These are phyloP conservation scores for Yarrowia keelungensis DNA, from an alignment of 805 yeast genomes.

Conservation along the genomic window DNA sequence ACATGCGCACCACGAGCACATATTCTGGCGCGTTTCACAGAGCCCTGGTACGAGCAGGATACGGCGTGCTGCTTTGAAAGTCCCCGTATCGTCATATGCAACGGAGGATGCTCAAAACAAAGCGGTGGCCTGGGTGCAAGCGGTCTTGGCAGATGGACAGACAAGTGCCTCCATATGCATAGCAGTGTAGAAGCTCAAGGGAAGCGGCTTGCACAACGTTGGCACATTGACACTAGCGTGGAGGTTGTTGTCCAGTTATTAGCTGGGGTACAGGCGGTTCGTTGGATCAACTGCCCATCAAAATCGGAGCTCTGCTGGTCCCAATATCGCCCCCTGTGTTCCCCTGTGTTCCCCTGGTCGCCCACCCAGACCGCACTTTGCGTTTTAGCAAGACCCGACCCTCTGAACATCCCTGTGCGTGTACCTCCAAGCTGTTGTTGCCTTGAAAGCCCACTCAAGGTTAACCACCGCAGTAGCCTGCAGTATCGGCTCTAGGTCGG, in stretches of 20 bases:
- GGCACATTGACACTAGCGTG: not conserved
- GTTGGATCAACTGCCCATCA: not conserved
- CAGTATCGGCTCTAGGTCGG: not conserved
- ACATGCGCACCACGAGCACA: not conserved
- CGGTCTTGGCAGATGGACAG: not conserved
- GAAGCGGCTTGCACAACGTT: slow-evolving; percentile 14
- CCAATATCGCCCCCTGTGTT: not conserved
- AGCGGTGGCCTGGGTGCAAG: not conserved
- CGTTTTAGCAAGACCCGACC: not conserved
- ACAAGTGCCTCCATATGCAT: not conserved
- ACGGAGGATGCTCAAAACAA: not conserved
- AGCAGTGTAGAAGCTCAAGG: not conserved
- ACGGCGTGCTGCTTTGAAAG: not conserved
- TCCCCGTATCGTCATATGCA: not conserved
- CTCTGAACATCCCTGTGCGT: no score
- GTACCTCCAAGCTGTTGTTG: not conserved
- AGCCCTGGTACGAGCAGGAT: not conserved
- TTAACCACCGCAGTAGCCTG: slow-evolving; percentile 25
- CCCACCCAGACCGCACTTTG: not conserved
- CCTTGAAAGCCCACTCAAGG: not conserved
- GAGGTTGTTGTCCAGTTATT: not conserved
- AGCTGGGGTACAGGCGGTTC: not conserved
- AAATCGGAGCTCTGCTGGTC: not conserved
- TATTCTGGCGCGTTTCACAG: not conserved
- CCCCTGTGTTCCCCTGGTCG: no score